phyloP scores from a whole-genome alignment of 306 rosid species.

The Glycine soja region DNA sequence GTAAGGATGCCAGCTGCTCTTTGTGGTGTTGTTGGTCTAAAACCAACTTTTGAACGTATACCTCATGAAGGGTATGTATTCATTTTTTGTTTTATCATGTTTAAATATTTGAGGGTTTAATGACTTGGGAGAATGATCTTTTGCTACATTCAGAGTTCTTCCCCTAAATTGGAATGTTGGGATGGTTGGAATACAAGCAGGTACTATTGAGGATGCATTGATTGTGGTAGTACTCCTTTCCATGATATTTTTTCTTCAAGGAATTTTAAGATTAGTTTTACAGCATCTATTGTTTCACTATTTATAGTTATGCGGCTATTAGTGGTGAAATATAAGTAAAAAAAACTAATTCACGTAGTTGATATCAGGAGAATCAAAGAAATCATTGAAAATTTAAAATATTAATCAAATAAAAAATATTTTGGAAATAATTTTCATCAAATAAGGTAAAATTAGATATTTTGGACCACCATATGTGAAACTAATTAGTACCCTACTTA shows the following conservation, averaged over 20 bases:
- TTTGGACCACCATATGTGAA: too few relatives aligned
- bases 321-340: conserved; percentile 67
- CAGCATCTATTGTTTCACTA: conserved; percentile 31
- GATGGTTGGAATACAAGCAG: conserved; percentile 90
- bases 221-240: conserved; percentile 65
- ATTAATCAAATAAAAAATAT: too few relatives aligned
- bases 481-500: neutral
- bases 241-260: conserved; percentile 31
- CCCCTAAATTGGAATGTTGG: conserved; percentile 98
- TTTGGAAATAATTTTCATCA: too few relatives aligned
- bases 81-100: conserved; percentile 36
- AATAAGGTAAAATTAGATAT: too few relatives aligned
- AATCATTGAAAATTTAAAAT: too few relatives aligned
- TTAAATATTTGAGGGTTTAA: conserved; percentile 23
- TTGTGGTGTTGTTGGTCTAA: conserved; percentile 85
- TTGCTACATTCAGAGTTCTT: conserved; percentile 70
- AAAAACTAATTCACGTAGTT: too few relatives aligned
- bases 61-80: conserved; percentile 78
- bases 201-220: conserved; percentile 81
- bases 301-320: conserved; percentile 81
- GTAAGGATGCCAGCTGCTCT: too few relatives aligned
- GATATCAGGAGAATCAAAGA: too few relatives aligned
- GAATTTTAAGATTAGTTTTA: conserved; percentile 37
- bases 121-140: conserved; percentile 33
- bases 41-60: conserved; percentile 85